These are phyloP conservation scores for Colletotrichum tropicale DNA, from an alignment of 2,329 filamentous ascomycete species.

Conservation along the genomic window DNA sequence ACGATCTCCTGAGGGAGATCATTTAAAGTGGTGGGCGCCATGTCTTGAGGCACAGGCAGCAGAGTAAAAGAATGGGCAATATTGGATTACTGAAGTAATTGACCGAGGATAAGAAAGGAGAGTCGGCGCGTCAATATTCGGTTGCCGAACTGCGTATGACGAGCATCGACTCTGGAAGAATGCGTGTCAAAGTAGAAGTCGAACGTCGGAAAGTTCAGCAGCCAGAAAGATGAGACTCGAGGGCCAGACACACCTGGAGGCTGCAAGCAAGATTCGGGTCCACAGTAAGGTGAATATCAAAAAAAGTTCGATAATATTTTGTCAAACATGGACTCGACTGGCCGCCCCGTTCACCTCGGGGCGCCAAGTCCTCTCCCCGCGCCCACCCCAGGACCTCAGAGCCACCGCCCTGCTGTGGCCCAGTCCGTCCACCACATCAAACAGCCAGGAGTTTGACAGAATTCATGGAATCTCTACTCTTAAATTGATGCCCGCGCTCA, in stretches of 20 bases:
- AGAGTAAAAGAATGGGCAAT: neutral
- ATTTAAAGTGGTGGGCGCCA: neutral
- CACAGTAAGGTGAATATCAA: neutral
- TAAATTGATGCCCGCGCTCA: neutral
- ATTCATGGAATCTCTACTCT: neutral
- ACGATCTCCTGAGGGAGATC: neutral
- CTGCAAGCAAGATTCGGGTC: neutral
- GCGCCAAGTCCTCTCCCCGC: neutral
- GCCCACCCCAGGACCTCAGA: neutral
- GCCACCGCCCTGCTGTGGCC: neutral
- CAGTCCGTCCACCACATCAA: neutral
- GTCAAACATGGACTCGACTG: neutral
- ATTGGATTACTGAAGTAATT: neutral
- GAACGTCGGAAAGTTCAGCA: neutral
- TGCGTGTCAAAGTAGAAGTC: neutral
- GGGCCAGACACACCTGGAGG: neutral
- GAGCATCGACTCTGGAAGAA: neutral
- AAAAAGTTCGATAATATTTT: neutral
- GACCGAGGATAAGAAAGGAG: neutral
- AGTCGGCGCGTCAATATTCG: neutral
- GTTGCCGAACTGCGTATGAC: neutral
- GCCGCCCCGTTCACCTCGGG: neutral
- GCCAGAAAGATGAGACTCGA: neutral
- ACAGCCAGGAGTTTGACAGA: neutral
- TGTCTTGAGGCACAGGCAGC: neutral